Percentiles rank a stretch among this genome's conserved stretches.
Conservation (phyloP, 2,329 filamentous ascomycete genomes). For the Sporothrix schenckii region DNA sequence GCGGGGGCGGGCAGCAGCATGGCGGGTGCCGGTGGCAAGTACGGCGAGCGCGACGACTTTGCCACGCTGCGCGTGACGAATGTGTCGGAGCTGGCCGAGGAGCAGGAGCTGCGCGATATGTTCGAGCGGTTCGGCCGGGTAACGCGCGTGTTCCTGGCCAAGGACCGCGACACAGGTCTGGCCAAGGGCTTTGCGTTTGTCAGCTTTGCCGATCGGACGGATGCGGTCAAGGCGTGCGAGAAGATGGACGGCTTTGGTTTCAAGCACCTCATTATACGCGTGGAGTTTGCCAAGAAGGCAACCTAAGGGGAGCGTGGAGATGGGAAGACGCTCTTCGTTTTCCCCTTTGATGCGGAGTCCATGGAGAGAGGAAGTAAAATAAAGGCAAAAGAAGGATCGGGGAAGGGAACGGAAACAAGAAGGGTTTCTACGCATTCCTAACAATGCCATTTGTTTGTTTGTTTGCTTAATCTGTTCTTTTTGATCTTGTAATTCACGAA, state of each 20-base stretch:
- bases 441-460: constrained; percentile 1
- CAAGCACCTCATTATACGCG: constrained; percentile 82
- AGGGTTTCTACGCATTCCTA: constrained; percentile 1
- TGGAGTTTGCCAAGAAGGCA: constrained; percentile 84
- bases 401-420: not conserved
- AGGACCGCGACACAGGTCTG: constrained; percentile 92
- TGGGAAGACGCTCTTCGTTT: not conserved
- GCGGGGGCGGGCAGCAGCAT: constrained; percentile 62
- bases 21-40: constrained; percentile 72
- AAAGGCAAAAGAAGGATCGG: not conserved
- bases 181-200: constrained; percentile 99
- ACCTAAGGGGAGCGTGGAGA: constrained; percentile 37
- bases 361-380: too few relatives aligned
- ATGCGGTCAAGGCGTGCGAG: constrained; percentile 89
- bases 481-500: constrained; percentile 16
- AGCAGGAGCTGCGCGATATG: constrained; percentile 92
- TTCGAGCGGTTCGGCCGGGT: constrained; percentile 97
- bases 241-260: constrained; percentile 98
- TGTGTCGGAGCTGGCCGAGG: constrained; percentile 96
- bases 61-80: constrained; percentile 97
- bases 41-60: constrained; percentile 88
- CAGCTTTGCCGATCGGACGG: constrained; percentile 86
- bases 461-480: constrained; percentile 4
- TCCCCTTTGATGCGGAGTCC: constrained; percentile 7
- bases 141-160: constrained; percentile 95